Conservation (phyloP, 805 yeast species). For the Lachancea nothofagi region DNA sequence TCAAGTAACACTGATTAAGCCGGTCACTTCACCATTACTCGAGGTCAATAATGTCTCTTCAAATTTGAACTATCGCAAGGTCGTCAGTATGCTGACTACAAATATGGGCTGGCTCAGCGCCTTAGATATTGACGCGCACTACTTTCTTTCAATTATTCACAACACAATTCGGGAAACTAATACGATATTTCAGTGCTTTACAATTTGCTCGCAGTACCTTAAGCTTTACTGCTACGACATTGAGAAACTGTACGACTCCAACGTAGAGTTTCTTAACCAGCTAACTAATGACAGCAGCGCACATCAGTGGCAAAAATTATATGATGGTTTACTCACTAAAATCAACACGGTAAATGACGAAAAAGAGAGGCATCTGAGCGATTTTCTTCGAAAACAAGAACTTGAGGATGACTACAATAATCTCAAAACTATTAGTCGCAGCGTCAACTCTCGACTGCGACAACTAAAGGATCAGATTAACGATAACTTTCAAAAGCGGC, state of each 20-base stretch:
- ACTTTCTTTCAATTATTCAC: slow-evolving; percentile 27
- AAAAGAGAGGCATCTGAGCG: slow-evolving; percentile 10
- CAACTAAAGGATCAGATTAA: slow-evolving; percentile 18
- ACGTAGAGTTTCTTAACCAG: slow-evolving; percentile 35
- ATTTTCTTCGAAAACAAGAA: slow-evolving; percentile 15
- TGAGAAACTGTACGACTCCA: slow-evolving; percentile 39
- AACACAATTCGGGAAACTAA: slow-evolving; percentile 35
- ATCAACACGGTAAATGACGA: slow-evolving; percentile 15
- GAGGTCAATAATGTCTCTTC: slow-evolving; percentile 16
- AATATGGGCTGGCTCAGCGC: slow-evolving; percentile 51
- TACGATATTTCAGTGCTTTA: slow-evolving; percentile 41
- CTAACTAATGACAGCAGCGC: slow-evolving; percentile 40
- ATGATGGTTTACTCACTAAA: slow-evolving; percentile 18
- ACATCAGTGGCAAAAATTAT: slow-evolving; percentile 38
- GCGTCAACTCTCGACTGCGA: slow-evolving; percentile 16
- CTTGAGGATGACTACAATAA: slow-evolving; percentile 12
- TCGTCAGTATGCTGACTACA: slow-evolving; percentile 37
- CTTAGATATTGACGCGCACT: slow-evolving; percentile 38
- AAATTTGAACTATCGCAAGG: slow-evolving; percentile 16
- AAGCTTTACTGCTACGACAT: slow-evolving; percentile 45
- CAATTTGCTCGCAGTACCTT: slow-evolving; percentile 45
- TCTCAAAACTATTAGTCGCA: slow-evolving; percentile 13
- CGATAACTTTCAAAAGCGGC: slow-evolving; percentile 13
- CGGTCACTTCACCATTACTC: slow-evolving; percentile 35
- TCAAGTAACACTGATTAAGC: slow-evolving; percentile 25